Percentiles rank a stretch among this genome's conserved stretches.
Conservation (phyloP, 257 asterid species). For the Solanum gandarillasii region DNA sequence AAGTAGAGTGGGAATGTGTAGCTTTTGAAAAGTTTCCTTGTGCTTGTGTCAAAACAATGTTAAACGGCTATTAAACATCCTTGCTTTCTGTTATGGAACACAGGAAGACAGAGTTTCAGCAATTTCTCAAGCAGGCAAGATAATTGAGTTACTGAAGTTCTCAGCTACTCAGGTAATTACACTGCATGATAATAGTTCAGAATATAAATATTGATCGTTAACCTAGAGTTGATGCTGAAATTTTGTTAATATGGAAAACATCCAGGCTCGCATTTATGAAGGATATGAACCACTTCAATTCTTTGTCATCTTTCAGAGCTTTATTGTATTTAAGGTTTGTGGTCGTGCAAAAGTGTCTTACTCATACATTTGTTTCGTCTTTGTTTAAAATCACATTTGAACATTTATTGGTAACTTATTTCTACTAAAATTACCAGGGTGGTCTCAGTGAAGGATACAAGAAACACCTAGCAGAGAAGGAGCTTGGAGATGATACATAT, state of each 20-base stretch:
- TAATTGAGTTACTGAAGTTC: slow-evolving; percentile 83
- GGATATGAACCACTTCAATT: slow-evolving; percentile 90
- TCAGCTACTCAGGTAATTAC: slow-evolving; percentile 72
- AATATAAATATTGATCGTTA: slow-evolving; percentile 2
- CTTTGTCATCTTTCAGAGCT: slow-evolving; percentile 85
- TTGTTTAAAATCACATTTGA: not conserved
- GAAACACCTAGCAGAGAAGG: slow-evolving; percentile 61
- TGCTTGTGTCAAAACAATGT: not conserved
- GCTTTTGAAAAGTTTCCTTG: not conserved
- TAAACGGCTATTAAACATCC: not conserved
- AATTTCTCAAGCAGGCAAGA: slow-evolving; percentile 79
- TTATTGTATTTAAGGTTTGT: slow-evolving; percentile 84
- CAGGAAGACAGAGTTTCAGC: slow-evolving; percentile 82
- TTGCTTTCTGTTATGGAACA: slow-evolving; percentile 16
- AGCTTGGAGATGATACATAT: slow-evolving; percentile 75
- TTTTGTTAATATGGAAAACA: slow-evolving; percentile 9
- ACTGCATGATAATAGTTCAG: slow-evolving; percentile 4
- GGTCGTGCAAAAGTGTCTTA: not conserved
- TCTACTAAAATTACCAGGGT: slow-evolving; percentile 51
- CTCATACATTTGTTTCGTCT: not conserved
- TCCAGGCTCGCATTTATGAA: slow-evolving; percentile 74
- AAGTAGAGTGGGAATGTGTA: not conserved
- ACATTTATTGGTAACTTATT: slow-evolving; percentile 1
- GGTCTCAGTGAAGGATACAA: slow-evolving; percentile 92
- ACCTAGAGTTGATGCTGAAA: slow-evolving; percentile 9